Evolutionary conservation across 257 asterid genomes (phyloP), one percentile per base, ranked within the genome.

Genomic region (Solanum ahanhuiri): DNA sequence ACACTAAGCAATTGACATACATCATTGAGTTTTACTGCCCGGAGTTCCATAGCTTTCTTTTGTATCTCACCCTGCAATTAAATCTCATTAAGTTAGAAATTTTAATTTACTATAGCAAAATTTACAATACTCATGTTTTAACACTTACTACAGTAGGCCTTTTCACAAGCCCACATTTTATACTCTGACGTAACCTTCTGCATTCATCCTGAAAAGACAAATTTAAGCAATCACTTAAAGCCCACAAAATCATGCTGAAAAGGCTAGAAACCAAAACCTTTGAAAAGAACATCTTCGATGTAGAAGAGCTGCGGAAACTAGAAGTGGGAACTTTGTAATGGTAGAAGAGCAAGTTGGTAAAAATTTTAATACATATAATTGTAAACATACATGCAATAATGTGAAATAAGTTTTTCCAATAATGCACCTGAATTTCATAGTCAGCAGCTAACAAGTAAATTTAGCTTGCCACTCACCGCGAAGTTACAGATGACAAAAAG

Each of bases 161-260:
- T 88, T 93, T 91, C 90, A 92, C 94, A 86, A 94, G 96, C 85
- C 98, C 98, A 33, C 93, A 93, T 90, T 95, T 91, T 82, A 96
- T 92, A 93, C 94, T 93, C 89, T 96, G 97, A 76, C 95, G 97
- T 72, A 96, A 89, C 85, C 95, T 93, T 88, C 90, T 86, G 92
- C 99, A 96, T 90, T 95, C 99, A 35, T 95, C 99, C 99, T 96
- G 94, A 66, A 82, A 31, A 34, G 77, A 33, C 84, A 70, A 64
- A 39, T 69, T 83, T 60, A 31, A 25, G 60, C 57, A 43, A 87
- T 84, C 76, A 45, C 39, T 33, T 83, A 25, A 54, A 67, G 22
- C 25, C 85, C 57, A 67, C 58, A 79, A 79, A 23, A 8, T 60
- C 81, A 77, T 64, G 85, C 30, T 39, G 85, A 64, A 41, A 81